Evolutionary conservation across 2,329 filamentous ascomycete species (phyloP), one percentile per base, ranked within the genome.

Genomic region (Paracoccidioides brasiliensis): DNA sequence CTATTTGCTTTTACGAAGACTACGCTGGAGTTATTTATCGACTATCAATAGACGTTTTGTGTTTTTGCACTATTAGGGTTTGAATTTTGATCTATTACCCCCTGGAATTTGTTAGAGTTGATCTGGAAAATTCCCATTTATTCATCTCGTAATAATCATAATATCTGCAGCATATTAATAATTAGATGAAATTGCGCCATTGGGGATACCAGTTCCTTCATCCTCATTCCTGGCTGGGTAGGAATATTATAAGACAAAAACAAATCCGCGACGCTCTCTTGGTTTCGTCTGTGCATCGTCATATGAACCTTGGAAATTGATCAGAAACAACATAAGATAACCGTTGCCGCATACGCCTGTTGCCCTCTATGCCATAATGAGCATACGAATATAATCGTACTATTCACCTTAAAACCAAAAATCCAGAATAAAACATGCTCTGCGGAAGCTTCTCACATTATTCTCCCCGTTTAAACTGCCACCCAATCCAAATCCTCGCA

Each of bases 401-500:
- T 14, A 12, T 2, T 8, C 6, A 33, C 14, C 12, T 4, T 10
- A 28, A 37, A 33, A 35, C 5, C 45, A 28, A 30, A 12, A 41
- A 30, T 2, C 6, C 9, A 15, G 12, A 4, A 3, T 38, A 10
- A 41, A 48, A 55, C 53, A 40, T 51, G 56, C 59, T 38, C 4
- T 28, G 7, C 6, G 5, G n/a, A 41, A 30, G 15, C 22, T 41
- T 54, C 32, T 49, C 48, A 9, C 50, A 52, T 40, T 38, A 53
- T 5, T 55, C 54, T 5, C 53, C 59, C 37, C 51, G 45, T n/a
- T 14, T 33, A 32, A 53, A 32, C 40, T 61, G 58, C 5, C 46
- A 44, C 15, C 41, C 45, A 38, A 54, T 46, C 60, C 60, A 61
- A 33, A 60, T 56, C 50, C 55, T 56, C 35, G 60, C 58, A 54